phyloP scores from a whole-genome alignment of 1,139 yeast species.

The Magnusiomyces magnusii region DNA sequence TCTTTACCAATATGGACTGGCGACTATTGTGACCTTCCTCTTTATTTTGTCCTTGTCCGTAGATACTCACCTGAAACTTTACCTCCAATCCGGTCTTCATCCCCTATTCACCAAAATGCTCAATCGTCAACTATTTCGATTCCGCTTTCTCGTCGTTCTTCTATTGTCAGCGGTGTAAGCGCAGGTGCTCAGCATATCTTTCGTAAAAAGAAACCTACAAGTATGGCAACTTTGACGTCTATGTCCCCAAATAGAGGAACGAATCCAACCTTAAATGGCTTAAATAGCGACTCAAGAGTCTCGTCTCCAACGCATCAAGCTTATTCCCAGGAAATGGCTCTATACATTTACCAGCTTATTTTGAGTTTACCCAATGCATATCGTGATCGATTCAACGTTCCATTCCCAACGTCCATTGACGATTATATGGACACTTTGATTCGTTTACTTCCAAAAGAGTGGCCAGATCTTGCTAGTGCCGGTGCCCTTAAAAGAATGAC shows the following conservation, averaged over 20 bases:
- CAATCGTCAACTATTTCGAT: background rate
- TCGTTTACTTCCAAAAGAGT: conserved; percentile 1
- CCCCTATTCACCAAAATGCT: background rate
- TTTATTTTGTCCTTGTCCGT: conserved; percentile 1
- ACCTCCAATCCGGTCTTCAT: background rate
- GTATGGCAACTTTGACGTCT: background rate
- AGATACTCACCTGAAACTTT: background rate
- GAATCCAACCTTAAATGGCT: background rate
- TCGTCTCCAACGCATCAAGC: background rate
- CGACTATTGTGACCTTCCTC: conserved; percentile 3
- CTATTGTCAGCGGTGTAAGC: background rate
- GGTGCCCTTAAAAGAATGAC: conserved; percentile 1
- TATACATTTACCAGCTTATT: conserved; percentile 4
- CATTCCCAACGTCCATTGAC: background rate
- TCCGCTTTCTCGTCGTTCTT: background rate
- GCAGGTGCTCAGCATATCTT: conserved; percentile 1
- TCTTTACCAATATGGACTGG: conserved; percentile 4
- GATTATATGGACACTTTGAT: conserved; percentile 3
- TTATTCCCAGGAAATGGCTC: background rate
- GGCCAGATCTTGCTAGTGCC: conserved; percentile 4
- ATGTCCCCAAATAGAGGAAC: background rate
- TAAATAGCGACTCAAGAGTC: background rate
- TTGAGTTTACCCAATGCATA: background rate
- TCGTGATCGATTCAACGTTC: conserved; percentile 1
- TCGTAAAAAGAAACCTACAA: background rate